These are phyloP conservation scores for Hyaloperonospora brassicae DNA, from an alignment of 352 stramenopile species.

Conservation along the genomic window DNA sequence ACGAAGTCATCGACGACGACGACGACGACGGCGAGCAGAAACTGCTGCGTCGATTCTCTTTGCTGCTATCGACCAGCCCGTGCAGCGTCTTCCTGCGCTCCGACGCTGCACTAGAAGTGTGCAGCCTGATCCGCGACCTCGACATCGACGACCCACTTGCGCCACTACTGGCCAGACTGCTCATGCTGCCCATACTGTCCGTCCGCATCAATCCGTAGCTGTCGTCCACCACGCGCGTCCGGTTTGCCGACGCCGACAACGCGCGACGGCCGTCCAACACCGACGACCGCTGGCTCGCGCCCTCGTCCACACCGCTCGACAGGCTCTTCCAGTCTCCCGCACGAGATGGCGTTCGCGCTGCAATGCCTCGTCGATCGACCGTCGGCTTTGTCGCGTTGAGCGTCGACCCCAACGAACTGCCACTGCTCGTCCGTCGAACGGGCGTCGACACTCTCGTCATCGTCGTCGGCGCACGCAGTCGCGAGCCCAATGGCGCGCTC, in stretches of 20 bases:
- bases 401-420: background rate
- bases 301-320: conserved; percentile 6
- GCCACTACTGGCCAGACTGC: conserved; percentile 23
- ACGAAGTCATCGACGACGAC: conserved; percentile 38
- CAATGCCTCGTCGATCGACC: conserved; percentile 32
- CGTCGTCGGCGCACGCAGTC: conserved; percentile 21
- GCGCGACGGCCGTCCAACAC: conserved; percentile 22
- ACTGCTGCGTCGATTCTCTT: conserved; percentile 37
- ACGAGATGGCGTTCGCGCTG: conserved; percentile 29
- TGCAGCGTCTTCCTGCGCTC: conserved; percentile 32
- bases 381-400: conserved; percentile 1
- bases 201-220: conserved; percentile 19
- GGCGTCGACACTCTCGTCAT: conserved; percentile 24
- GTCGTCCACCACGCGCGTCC: conserved; percentile 15
- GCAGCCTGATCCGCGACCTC: conserved; percentile 14
- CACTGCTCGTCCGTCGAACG: conserved; percentile 5
- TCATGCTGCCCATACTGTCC: conserved; percentile 29
- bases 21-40: conserved; percentile 44
- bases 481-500: conserved; percentile 8
- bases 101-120: conserved; percentile 9
- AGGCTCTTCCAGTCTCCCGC: conserved; percentile 29
- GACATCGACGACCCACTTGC: conserved; percentile 13
- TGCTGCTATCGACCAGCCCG: conserved; percentile 35
- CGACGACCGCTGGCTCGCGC: conserved; percentile 16
- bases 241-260: conserved; percentile 19